Percentiles rank a stretch among this genome's conserved stretches.
Conservation (phyloP, 768 basidiomycete species). For the Leccinellum rugosiceps region DNA sequence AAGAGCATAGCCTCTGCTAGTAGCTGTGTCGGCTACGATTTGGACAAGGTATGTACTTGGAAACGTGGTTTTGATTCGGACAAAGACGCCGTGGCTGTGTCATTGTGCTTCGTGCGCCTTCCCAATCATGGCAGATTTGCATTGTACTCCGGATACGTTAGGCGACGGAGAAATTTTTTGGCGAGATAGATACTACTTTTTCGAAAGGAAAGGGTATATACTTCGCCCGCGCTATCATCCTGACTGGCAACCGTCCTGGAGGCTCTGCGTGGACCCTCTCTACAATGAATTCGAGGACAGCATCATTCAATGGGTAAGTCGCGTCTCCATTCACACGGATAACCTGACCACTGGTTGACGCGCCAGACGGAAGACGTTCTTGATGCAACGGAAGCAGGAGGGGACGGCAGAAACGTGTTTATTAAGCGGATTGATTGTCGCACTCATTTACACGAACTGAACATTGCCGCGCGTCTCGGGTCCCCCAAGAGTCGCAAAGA, state of each 20-base stretch:
- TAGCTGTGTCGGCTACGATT: too few relatives aligned
- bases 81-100: too few relatives aligned
- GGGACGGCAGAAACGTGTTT: conserved; percentile 1
- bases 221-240: neutral
- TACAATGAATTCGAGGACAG: neutral
- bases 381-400: conserved; percentile 5
- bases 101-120: too few relatives aligned
- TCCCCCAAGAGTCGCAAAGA: neutral
- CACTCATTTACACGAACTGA: conserved; percentile 5
- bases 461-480: neutral
- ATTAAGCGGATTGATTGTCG: conserved; percentile 7
- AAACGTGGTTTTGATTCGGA: too few relatives aligned
- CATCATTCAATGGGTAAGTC: conserved; percentile 2
- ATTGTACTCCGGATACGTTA: neutral
- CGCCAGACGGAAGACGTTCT: neutral
- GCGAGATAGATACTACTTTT: neutral
- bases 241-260: conserved; percentile 33
- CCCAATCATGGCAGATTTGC: neutral
- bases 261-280: neutral
- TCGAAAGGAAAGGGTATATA: neutral
- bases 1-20: too few relatives aligned
- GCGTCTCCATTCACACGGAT: neutral
- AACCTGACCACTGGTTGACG: too few relatives aligned
- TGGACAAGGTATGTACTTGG: too few relatives aligned
- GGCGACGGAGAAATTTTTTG: neutral